A percentile compares a stretch with the other conserved stretches of the same genome.
Conservation (phyloP, 768 basidiomycete genomes). For the Pleurotus salmoneostramineus region DNA sequence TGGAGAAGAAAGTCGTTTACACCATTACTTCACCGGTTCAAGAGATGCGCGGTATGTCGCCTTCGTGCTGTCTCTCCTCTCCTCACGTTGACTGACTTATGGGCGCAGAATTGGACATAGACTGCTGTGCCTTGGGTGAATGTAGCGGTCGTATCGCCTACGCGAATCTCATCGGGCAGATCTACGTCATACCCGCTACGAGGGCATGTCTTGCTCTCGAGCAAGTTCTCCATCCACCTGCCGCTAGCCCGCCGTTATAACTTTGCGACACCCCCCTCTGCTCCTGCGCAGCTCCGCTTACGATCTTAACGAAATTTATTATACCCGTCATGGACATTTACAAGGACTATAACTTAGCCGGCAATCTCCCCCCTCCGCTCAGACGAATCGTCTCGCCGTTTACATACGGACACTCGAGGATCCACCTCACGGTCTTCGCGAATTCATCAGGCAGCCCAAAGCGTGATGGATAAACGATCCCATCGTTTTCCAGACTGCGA, state of each 20-base stretch:
- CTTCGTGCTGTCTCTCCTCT: neutral
- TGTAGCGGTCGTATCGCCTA: neutral
- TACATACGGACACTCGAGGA: slow-evolving; percentile 47
- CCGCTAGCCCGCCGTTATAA: too few relatives aligned
- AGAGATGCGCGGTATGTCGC: slow-evolving; percentile 2
- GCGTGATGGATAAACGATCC: slow-evolving; percentile 38
- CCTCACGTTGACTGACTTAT: neutral
- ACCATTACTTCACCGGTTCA: neutral
- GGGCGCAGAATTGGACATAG: neutral
- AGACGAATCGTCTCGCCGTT: slow-evolving; percentile 51
- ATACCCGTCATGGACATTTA: neutral
- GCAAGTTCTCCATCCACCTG: too few relatives aligned
- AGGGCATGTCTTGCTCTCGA: neutral
- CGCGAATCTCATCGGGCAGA: neutral
- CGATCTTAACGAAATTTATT: neutral
- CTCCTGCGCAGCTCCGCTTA: too few relatives aligned
- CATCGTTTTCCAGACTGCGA: slow-evolving; percentile 33
- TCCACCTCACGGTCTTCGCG: slow-evolving; percentile 44
- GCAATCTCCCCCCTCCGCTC: slow-evolving; percentile 38
- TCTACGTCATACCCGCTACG: neutral
- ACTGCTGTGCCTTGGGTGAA: slow-evolving; percentile 2
- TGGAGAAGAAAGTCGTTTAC: neutral
- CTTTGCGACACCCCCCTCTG: too few relatives aligned
- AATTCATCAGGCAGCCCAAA: slow-evolving; percentile 49
- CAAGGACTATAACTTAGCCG: slow-evolving; percentile 28